phyloP scores from a whole-genome alignment of 805 yeast species.

The Candida sakaeoensis region DNA sequence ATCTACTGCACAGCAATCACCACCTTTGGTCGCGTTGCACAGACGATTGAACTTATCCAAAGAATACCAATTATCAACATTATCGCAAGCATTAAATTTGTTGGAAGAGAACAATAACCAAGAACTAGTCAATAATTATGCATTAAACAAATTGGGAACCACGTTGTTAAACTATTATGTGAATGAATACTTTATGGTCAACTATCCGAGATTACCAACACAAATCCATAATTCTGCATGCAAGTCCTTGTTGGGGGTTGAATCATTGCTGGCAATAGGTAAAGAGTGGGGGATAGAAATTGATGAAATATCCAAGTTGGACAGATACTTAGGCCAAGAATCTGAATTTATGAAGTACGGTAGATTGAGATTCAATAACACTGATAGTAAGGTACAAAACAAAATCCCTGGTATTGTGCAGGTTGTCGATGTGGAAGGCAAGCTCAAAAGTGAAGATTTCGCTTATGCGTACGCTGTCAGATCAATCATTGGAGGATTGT shows the following conservation, averaged over 20 bases:
- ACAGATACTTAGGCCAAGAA: constrained; percentile 66
- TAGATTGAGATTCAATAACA: constrained; percentile 49
- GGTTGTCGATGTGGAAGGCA: constrained; percentile 24
- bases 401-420: constrained; percentile 50
- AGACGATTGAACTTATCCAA: constrained; percentile 66
- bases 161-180: constrained; percentile 71
- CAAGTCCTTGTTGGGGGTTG: constrained; percentile 68
- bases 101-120: constrained; percentile 22
- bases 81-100: constrained; percentile 80
- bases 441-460: constrained; percentile 14
- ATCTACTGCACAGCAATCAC: constrained; percentile 51
- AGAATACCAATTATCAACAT: constrained; percentile 54
- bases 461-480: constrained; percentile 72
- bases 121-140: constrained; percentile 66
- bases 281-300: constrained; percentile 85
- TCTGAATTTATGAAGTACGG: constrained; percentile 68
- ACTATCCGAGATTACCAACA: constrained; percentile 88
- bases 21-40: constrained; percentile 76
- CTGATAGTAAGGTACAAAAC: constrained; percentile 25
- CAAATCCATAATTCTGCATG: constrained; percentile 72
- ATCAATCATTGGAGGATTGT: constrained; percentile 78
- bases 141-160: constrained; percentile 79
- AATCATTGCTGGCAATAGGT: constrained; percentile 64
- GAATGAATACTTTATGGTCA: constrained; percentile 65
- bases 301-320: constrained; percentile 60